A percentile compares a stretch with the other conserved stretches of the same genome.
These are phyloP conservation scores for Blastobotrys arbuscula DNA, from an alignment of 1,139 yeast species.

Conservation along the genomic window DNA sequence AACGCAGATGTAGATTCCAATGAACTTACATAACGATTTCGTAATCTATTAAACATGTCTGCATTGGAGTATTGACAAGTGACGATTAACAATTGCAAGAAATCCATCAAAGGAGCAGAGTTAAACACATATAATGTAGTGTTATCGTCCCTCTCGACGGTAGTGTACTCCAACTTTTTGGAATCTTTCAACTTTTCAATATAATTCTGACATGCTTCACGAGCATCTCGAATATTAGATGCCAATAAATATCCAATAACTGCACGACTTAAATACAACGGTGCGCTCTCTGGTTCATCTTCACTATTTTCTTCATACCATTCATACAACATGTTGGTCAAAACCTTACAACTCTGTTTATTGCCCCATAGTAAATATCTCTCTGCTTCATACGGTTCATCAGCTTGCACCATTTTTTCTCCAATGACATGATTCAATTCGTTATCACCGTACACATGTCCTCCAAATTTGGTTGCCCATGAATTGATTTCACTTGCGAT, in stretches of 20 bases:
- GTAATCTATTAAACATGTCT: constrained; percentile 48
- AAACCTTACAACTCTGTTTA: constrained; percentile 48
- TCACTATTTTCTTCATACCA: constrained; percentile 45
- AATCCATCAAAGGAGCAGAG: constrained; percentile 47
- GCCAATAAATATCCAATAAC: constrained; percentile 64
- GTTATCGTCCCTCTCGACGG: constrained; percentile 13
- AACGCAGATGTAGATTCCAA: constrained; percentile 41
- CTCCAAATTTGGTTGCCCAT: constrained; percentile 55
- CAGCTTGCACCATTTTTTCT: constrained; percentile 43
- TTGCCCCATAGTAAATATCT: constrained; percentile 66
- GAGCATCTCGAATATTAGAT: constrained; percentile 55
- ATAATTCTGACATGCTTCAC: constrained; percentile 42
- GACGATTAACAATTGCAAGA: constrained; percentile 61
- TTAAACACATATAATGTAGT: constrained; percentile 29
- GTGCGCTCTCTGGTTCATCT: constrained; percentile 38
- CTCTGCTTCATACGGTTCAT: constrained; percentile 45
- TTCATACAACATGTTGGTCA: constrained; percentile 49
- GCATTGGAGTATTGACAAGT: constrained; percentile 52
- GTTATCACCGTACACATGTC: constrained; percentile 62
- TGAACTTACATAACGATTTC: constrained; percentile 47
- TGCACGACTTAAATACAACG: constrained; percentile 53
- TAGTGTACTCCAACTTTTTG: constrained; percentile 15
- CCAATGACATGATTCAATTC: constrained; percentile 75
- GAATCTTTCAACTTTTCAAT: constrained; percentile 29
- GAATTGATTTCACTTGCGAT: constrained; percentile 52